These are phyloP conservation scores for Desmodesmus armatus DNA, from an alignment of 139 green algal species.

Conservation along the genomic window DNA sequence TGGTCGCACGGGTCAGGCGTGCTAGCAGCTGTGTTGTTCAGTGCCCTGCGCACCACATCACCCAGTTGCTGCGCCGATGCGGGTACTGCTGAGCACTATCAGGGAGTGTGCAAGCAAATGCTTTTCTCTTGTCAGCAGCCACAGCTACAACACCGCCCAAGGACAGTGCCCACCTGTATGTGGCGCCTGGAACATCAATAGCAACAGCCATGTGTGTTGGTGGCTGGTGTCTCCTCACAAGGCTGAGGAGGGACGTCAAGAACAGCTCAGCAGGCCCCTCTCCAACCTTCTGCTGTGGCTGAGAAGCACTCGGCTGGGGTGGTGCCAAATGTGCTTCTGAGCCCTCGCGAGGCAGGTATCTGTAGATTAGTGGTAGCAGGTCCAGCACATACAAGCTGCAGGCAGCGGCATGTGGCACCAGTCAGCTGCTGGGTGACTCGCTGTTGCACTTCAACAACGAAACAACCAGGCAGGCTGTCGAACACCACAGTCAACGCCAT, in stretches of 20 bases:
- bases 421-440: background rate
- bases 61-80: too few species aligned
- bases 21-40: too few species aligned
- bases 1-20: too few species aligned
- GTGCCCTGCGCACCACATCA: too few species aligned
- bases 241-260: slow-evolving; percentile 48
- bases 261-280: background rate
- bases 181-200: slow-evolving; percentile 73
- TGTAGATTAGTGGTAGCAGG: slow-evolving; percentile 18
- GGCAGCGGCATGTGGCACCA: background rate
- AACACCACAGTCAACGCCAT: background rate
- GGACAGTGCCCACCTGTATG: slow-evolving; percentile 54
- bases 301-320: background rate
- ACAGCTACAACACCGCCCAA: background rate
- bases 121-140: background rate
- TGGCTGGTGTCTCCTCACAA: slow-evolving; percentile 53
- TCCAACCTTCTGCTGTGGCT: background rate
- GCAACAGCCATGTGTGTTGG: slow-evolving; percentile 80
- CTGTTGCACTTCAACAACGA: background rate
- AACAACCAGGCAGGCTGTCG: background rate
- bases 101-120: background rate
- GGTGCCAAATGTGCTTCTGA: background rate
- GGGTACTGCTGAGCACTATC: too few species aligned
- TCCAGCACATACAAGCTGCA: slow-evolving; percentile 44
- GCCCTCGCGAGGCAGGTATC: background rate